A percentile compares a stretch with the other conserved stretches of the same genome.
These are phyloP conservation scores for Geranium brycei DNA, from an alignment of 345 rosid species.

Conservation along the genomic window DNA sequence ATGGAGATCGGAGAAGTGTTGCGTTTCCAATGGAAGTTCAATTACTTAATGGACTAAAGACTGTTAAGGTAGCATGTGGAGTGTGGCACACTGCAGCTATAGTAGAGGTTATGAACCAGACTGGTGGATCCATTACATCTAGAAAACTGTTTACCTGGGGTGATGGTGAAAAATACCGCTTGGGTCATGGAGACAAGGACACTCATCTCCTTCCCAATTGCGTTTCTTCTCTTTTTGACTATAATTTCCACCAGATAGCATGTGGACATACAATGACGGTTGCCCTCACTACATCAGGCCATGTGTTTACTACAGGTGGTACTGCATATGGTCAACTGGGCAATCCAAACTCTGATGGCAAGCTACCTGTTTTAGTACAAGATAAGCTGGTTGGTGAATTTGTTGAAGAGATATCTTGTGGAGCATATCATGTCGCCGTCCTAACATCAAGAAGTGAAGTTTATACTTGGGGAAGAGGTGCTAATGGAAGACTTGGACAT, in stretches of 20 bases:
- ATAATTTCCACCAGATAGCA: conserved; percentile 77
- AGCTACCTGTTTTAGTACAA: conserved; percentile 65
- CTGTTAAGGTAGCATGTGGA: conserved; percentile 81
- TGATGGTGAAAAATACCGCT: conserved; percentile 73
- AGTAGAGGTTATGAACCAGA: conserved; percentile 62
- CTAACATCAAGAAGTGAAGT: conserved; percentile 90
- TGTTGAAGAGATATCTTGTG: conserved; percentile 85
- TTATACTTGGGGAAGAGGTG: conserved; percentile 91
- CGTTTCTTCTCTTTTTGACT: conserved; percentile 74
- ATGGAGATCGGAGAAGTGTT: conserved; percentile 71
- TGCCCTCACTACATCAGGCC: conserved; percentile 91
- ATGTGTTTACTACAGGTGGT: conserved; percentile 84
- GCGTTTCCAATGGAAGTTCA: conserved; percentile 71
- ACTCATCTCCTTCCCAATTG: conserved; percentile 70
- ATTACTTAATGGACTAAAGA: conserved; percentile 49
- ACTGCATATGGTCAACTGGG: conserved; percentile 72
- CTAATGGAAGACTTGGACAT: conserved; percentile 81
- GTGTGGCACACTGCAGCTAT: conserved; percentile 97
- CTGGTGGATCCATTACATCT: conserved; percentile 37
- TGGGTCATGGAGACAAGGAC: conserved; percentile 90
- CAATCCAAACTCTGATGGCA: conserved; percentile 54
- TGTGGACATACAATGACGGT: conserved; percentile 79
- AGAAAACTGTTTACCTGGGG: conserved; percentile 95
- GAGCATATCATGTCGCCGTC: conserved; percentile 74
- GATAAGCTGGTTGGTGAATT: conserved; percentile 83